phyloP scores from a whole-genome alignment of 108 stramenopile genomes.

The Cyclotella atomus region DNA sequence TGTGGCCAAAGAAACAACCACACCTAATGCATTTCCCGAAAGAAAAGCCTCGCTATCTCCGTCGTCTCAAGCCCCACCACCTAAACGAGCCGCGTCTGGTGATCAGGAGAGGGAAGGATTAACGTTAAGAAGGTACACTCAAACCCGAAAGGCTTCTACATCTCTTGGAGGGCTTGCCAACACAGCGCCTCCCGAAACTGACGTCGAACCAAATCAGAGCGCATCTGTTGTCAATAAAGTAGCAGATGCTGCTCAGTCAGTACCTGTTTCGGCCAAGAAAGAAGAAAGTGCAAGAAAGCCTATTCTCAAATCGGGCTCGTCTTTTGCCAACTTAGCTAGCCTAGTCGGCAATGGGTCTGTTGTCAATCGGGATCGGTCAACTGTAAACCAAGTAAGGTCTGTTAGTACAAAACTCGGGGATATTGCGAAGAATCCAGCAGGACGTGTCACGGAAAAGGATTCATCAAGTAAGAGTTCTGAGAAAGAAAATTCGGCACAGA shows the following conservation, averaged over 20 bases:
- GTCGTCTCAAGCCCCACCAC: slow-evolving; percentile 12
- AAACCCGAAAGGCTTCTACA: not conserved
- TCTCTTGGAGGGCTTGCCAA: slow-evolving; percentile 5
- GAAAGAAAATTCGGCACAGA: not conserved
- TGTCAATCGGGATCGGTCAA: not conserved
- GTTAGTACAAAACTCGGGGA: slow-evolving; percentile 19
- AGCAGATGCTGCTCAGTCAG: not conserved
- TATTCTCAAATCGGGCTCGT: not conserved
- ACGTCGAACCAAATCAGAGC: not conserved
- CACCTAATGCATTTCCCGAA: slow-evolving; percentile 7
- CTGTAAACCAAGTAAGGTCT: slow-evolving; percentile 1
- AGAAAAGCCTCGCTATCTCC: not conserved
- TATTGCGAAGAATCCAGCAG: slow-evolving; percentile 3
- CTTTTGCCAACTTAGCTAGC: slow-evolving; percentile 3
- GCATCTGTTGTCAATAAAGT: not conserved
- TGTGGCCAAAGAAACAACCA: not conserved
- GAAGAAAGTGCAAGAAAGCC: not conserved
- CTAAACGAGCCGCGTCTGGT: not conserved
- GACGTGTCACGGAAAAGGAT: not conserved
- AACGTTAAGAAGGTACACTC: slow-evolving; percentile 4
- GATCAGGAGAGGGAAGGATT: slow-evolving; percentile 10
- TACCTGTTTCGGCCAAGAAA: not conserved
- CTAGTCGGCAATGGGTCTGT: not conserved
- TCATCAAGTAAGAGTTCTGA: not conserved
- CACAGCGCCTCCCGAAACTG: no score